Percentiles rank a stretch among this genome's conserved stretches.
These are phyloP conservation scores for Psidium friedrichsthalianum DNA, from an alignment of 345 rosid genomes.

Conservation along the genomic window DNA sequence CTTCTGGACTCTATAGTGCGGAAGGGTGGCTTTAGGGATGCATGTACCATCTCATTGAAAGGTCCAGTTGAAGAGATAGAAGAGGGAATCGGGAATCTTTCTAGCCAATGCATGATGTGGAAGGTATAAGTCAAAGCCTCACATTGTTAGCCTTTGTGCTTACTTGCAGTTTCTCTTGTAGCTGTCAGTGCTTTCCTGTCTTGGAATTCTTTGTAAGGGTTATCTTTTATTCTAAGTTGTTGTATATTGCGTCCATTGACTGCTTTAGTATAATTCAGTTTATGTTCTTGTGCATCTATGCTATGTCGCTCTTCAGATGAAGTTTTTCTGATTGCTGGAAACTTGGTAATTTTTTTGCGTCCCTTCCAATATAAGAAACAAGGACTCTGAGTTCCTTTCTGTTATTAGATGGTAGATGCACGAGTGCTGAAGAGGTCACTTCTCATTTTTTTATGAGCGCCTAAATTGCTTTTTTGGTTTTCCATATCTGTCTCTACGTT, in stretches of 20 bases:
- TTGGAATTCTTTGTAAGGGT: neutral
- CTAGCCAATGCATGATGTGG: slow-evolving; percentile 51
- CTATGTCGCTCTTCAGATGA: neutral
- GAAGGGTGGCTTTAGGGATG: slow-evolving; percentile 77
- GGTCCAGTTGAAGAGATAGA: slow-evolving; percentile 61
- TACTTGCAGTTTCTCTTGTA: neutral
- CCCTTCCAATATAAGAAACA: neutral
- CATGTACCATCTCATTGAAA: slow-evolving; percentile 53
- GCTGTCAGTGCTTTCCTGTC: neutral
- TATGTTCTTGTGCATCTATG: neutral
- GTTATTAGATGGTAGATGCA: neutral
- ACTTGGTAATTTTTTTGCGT: neutral
- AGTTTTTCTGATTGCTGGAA: neutral
- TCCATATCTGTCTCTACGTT: neutral
- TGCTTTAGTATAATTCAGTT: neutral
- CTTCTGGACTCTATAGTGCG: slow-evolving; percentile 67
- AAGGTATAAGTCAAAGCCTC: slow-evolving; percentile 32
- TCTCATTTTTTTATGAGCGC: neutral
- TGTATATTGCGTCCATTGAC: neutral
- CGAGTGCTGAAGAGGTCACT: neutral
- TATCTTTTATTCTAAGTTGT: neutral
- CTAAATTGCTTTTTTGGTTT: neutral
- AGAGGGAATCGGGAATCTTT: slow-evolving; percentile 42
- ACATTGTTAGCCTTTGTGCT: neutral
- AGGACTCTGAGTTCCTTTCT: neutral